Conservation (phyloP, 2,329 filamentous ascomycete genomes). For the Microsporum ferrugineum region DNA sequence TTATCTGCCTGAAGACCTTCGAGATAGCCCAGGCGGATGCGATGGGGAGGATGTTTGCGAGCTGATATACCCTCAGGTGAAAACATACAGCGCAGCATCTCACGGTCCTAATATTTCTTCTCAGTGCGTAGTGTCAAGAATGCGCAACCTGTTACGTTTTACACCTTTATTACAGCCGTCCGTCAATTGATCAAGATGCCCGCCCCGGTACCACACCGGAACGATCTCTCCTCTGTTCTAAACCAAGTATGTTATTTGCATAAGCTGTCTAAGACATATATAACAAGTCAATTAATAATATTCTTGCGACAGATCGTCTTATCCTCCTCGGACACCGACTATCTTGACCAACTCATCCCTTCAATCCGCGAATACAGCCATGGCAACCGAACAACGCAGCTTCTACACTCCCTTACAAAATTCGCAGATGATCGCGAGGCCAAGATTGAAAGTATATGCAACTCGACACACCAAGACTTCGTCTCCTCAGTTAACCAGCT, state of each 20-base stretch:
- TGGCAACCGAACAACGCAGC: conserved; percentile 57
- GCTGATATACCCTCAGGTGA: background rate
- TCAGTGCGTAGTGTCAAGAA: background rate
- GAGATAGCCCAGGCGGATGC: background rate
- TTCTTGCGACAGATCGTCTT: conserved; percentile 62
- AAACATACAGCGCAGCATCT: background rate
- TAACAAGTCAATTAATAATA: background rate
- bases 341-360: conserved; percentile 89
- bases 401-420: conserved; percentile 66
- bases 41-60: background rate
- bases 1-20: background rate
- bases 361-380: conserved; percentile 81
- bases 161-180: background rate
- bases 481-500: conserved; percentile 86
- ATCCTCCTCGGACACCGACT: conserved; percentile 81
- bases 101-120: background rate
- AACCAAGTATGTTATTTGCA: conserved; percentile 26
- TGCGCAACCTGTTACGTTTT: background rate
- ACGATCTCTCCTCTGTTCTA: conserved; percentile 29
- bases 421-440: conserved; percentile 78
- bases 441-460: conserved; percentile 88
- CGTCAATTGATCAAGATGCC: conserved; percentile 21
- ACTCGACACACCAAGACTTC: conserved; percentile 95
- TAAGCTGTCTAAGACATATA: background rate
- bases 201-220: conserved; percentile 24